Evolutionary conservation across 352 stramenopile genomes (phyloP), one percentile per base, ranked within the genome.

Genomic region (Thalassiosira ordinaria): DNA sequence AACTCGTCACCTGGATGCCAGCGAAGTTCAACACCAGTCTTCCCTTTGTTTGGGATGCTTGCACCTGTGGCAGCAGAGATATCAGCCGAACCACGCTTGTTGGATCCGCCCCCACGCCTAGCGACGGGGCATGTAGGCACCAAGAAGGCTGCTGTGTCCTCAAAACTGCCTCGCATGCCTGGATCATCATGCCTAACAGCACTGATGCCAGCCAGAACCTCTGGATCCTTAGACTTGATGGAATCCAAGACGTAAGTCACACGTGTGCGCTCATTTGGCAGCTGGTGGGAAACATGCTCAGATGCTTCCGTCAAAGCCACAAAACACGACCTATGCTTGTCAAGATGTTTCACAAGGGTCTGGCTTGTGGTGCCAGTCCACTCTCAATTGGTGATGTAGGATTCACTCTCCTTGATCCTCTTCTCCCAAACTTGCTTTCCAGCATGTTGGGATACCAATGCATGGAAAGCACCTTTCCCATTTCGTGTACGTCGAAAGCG

Each of bases 391-490:
- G 46, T 0, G 0, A 76, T 31, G 53, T 46, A 62, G 27, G 44
- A 26, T 5, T 55, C 29, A 14, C 39, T 20, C 3, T 39, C 16
- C 26, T 56, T 55, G 5, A 68, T 22, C 22, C 68, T 44, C 4
- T 26, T 46, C 2, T 76, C 37, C 73, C 79, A 86, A 35, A 76
- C 60, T 1, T 63, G 67, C n/a, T 46, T 13, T 51, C 79, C 79
- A 60, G 68, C 66, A 70, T 74, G 59, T 46, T 83, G 73, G 16
- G 22, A 16, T 9, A 46, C 67, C 14, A 86, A n/a, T 13, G 78
- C 79, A 37, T 65, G 27, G 2, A 52, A 68, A 35, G 73, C 73
- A 47, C 18, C 73, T 22, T 64, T 1, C 18, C 79, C 73, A 80
- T 86, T 44, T 27, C 56, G 73, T 0, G 52, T 44, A 0, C 60